Evolutionary conservation across 345 rosid species (phyloP).

Genomic region (Brassica carinata): DNA sequence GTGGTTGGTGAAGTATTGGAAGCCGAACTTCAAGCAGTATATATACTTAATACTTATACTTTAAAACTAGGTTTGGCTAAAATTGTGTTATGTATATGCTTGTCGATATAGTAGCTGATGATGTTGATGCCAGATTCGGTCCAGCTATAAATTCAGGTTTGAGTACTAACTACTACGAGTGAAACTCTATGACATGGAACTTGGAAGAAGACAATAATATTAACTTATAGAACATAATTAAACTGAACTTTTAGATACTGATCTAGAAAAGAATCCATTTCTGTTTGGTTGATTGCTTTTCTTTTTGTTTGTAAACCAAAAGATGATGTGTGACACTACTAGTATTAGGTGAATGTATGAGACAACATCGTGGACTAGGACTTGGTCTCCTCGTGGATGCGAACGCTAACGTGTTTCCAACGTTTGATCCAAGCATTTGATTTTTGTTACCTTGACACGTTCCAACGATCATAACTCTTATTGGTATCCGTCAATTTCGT

Average conservation of each 20-base stretch:
- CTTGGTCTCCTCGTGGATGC: conserved; percentile 22
- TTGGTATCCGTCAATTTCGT: conserved; percentile 3
- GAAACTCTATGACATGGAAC: background rate
- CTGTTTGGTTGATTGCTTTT: background rate
- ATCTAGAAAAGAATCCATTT: background rate
- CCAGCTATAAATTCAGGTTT: background rate
- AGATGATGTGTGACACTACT: background rate
- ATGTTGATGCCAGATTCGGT: background rate
- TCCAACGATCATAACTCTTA: conserved; percentile 2
- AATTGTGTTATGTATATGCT: background rate
- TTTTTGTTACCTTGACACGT: conserved; percentile 17
- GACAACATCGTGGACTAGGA: conserved; percentile 32
- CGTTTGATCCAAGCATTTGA: background rate
- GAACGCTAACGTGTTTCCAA: conserved; percentile 22
- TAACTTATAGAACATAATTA: background rate
- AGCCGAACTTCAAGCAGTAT: background rate
- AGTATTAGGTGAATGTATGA: background rate
- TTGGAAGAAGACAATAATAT: background rate
- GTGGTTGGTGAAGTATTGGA: background rate
- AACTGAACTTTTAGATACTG: background rate
- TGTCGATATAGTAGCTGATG: background rate
- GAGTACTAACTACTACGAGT: background rate
- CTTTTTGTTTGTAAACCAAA: background rate
- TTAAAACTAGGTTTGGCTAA: background rate
- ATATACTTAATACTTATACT: background rate